A percentile compares a stretch with the other conserved stretches of the same genome.
Conservation (phyloP, 108 stramenopile species). For the Stephanodiscus minutulus region DNA sequence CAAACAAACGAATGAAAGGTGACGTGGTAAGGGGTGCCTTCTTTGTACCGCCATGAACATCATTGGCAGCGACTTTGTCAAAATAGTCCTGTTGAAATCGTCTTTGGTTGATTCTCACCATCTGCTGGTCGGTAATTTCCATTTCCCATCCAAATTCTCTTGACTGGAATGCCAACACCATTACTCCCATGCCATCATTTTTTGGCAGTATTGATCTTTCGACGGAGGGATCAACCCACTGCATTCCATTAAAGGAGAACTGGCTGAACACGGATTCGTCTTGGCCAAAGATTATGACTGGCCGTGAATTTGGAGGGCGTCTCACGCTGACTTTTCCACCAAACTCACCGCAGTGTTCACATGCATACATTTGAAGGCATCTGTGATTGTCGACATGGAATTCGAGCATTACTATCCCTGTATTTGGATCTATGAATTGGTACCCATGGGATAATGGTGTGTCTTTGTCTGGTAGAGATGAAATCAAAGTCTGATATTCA, state of each 20-base stretch:
- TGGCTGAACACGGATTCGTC: slow-evolving; percentile 1
- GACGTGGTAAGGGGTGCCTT: no score
- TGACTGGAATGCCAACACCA: slow-evolving; percentile 9
- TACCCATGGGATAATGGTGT: no score
- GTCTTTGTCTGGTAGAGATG: not conserved
- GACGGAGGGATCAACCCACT: not conserved
- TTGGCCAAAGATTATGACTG: not conserved
- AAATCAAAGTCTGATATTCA: not conserved
- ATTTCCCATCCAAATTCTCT: slow-evolving; percentile 11
- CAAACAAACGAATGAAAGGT: no score
- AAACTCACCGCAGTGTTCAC: not conserved
- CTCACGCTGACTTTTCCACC: not conserved
- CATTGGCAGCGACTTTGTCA: not conserved
- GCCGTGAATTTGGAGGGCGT: not conserved
- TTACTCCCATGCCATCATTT: not conserved
- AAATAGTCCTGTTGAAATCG: not conserved
- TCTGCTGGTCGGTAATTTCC: not conserved
- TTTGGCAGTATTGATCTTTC: not conserved
- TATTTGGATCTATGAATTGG: no score
- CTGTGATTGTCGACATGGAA: slow-evolving; percentile 2
- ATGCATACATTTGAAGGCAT: not conserved
- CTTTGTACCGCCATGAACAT: no score
- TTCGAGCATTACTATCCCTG: not conserved
- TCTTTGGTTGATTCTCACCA: not conserved
- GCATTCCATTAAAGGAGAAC: not conserved